Evolutionary conservation across 2,329 filamentous ascomycete species (phyloP).

Genomic region (Penicillium sp.): DNA sequence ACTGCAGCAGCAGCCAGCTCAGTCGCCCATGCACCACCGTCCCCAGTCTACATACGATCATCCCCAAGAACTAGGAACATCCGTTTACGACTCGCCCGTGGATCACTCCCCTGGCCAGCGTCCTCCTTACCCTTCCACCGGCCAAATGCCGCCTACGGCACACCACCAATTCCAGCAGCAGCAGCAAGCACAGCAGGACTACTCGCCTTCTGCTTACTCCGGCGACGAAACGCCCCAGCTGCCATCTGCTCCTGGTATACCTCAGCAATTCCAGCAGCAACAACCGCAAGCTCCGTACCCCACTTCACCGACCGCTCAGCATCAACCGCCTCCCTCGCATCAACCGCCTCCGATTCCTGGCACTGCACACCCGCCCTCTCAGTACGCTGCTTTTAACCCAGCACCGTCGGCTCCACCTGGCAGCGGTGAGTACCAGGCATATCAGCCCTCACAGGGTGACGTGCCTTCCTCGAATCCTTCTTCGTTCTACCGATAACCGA

Average conservation of each 20-base stretch:
- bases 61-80: constrained; percentile 72
- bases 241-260: constrained; percentile 15
- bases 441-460: constrained; percentile 32
- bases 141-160: constrained; percentile 23
- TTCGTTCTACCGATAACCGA: constrained; percentile 36
- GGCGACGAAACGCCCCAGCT: constrained; percentile 29
- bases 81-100: constrained; percentile 69
- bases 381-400: constrained; percentile 32
- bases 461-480: constrained; percentile 34
- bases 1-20: constrained; percentile 48
- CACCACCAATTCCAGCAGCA: constrained; percentile 34
- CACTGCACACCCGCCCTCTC: constrained; percentile 25
- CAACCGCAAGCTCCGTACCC: constrained; percentile 33
- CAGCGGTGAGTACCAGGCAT: constrained; percentile 33
- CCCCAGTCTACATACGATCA: constrained; percentile 65
- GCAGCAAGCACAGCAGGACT: constrained; percentile 31
- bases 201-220: constrained; percentile 40
- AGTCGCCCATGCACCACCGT: constrained; percentile 46
- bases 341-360: constrained; percentile 36
- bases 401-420: constrained; percentile 21
- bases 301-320: constrained; percentile 25
- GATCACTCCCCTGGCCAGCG: constrained; percentile 30
- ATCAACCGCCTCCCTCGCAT: constrained; percentile 29
- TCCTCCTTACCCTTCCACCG: constrained; percentile 30
- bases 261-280: constrained; percentile 13